These are phyloP conservation scores for Pseudogymnoascus sp. DNA, from an alignment of 2,329 filamentous ascomycete species.

Conservation along the genomic window DNA sequence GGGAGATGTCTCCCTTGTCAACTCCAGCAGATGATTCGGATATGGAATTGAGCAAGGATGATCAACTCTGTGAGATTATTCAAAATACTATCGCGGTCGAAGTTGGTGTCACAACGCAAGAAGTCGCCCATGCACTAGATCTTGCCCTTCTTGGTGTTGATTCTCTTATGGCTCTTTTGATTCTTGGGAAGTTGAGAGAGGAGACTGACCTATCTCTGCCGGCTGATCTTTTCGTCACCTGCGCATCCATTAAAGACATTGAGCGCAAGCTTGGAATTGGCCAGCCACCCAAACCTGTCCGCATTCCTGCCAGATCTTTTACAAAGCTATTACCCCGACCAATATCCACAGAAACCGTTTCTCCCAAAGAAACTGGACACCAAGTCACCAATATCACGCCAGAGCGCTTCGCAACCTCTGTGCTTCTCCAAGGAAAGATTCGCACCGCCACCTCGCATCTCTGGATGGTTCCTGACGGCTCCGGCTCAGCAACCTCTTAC, in stretches of 20 bases:
- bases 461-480: slow-evolving; percentile 41
- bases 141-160: slow-evolving; percentile 51
- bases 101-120: slow-evolving; percentile 61
- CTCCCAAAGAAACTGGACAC: neutral
- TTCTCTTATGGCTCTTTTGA: slow-evolving; percentile 48
- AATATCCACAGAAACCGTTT: slow-evolving; percentile 11
- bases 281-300: slow-evolving; percentile 16
- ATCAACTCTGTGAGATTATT: slow-evolving; percentile 43
- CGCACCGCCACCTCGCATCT: slow-evolving; percentile 36
- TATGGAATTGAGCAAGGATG: slow-evolving; percentile 38
- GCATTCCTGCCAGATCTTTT: slow-evolving; percentile 29
- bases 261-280: slow-evolving; percentile 52
- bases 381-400: slow-evolving; percentile 35
- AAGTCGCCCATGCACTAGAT: slow-evolving; percentile 46
- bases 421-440: slow-evolving; percentile 38
- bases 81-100: slow-evolving; percentile 61
- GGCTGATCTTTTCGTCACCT: slow-evolving; percentile 51
- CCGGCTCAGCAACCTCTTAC: slow-evolving; percentile 37
- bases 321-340: slow-evolving; percentile 8
- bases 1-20: slow-evolving; percentile 43
- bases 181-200: slow-evolving; percentile 46
- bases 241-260: slow-evolving; percentile 55
- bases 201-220: slow-evolving; percentile 46
- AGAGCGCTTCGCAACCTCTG: slow-evolving; percentile 25
- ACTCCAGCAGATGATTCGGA: slow-evolving; percentile 45